Evolutionary conservation across 352 stramenopile species (phyloP).

Genomic region (Phytophthora litchii): DNA sequence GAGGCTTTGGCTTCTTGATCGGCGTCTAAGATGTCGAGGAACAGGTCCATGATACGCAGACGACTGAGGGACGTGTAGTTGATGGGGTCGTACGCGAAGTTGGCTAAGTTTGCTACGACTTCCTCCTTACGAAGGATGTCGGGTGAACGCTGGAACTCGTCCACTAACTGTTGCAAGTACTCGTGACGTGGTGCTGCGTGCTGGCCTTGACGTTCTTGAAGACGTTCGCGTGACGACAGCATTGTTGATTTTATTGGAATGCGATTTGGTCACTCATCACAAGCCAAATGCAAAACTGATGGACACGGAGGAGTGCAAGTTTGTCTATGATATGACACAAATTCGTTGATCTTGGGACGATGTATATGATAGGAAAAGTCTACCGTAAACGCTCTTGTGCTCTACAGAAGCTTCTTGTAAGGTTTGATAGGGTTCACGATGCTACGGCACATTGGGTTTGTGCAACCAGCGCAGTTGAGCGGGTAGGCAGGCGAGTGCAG

Average conservation of each 20-base stretch:
- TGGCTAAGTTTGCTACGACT: conserved; percentile 80
- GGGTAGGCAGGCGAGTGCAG: conserved; percentile 84
- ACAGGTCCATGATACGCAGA: conserved; percentile 76
- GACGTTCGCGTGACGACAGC: conserved; percentile 63
- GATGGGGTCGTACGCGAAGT: conserved; percentile 89
- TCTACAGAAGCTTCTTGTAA: conserved; percentile 61
- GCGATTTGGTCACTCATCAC: neutral
- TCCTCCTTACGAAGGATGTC: conserved; percentile 70
- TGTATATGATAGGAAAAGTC: conserved; percentile 2
- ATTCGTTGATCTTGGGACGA: conserved; percentile 6
- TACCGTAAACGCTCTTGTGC: conserved; percentile 1
- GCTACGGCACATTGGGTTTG: conserved; percentile 83
- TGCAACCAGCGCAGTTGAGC: conserved; percentile 85
- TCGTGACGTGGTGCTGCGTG: conserved; percentile 71
- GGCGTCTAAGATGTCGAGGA: conserved; percentile 72
- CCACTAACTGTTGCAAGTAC: conserved; percentile 78
- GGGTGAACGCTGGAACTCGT: conserved; percentile 72
- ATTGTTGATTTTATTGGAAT: conserved; percentile 33
- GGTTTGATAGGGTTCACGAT: conserved; percentile 87
- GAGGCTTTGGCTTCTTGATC: conserved; percentile 35
- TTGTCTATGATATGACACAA: conserved; percentile 24
- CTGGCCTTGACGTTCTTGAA: conserved; percentile 70
- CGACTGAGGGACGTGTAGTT: conserved; percentile 67
- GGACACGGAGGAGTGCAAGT: conserved; percentile 10
- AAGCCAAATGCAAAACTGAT: conserved; percentile 2